Percentiles rank a stretch among this genome's conserved stretches.
These are phyloP conservation scores for Mycena citricolor DNA, from an alignment of 1,284 basidiomycete genomes.

Conservation along the genomic window DNA sequence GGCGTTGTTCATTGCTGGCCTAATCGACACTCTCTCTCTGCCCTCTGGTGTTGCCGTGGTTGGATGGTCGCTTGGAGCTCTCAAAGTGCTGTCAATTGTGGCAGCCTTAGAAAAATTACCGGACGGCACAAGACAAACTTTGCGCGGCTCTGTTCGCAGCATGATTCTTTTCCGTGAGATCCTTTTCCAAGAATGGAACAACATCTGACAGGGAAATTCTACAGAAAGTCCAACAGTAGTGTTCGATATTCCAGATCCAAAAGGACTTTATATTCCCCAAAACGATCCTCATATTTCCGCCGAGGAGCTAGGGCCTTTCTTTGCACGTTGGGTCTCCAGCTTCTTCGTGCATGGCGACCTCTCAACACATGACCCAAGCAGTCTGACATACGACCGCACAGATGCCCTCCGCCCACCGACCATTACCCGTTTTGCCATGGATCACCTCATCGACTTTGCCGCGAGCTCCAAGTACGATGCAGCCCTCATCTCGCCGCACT, in stretches of 20 bases:
- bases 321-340: conserved; percentile 23
- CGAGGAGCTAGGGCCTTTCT: conserved; percentile 17
- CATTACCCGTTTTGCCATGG: conserved; percentile 6
- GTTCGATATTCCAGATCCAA: conserved; percentile 17
- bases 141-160: conserved; percentile 6
- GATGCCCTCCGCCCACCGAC: conserved; percentile 3
- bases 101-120: conserved; percentile 14
- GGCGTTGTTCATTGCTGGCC: conserved; percentile 12
- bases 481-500: conserved; percentile 4
- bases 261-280: conserved; percentile 20
- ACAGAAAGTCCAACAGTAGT: conserved; percentile 18
- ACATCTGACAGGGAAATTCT: too few relatives aligned
- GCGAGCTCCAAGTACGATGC: conserved; percentile 13
- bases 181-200: too few relatives aligned
- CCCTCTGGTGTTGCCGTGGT: conserved; percentile 13
- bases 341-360: conserved; percentile 26
- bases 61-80: conserved; percentile 23
- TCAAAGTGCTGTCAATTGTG: conserved; percentile 13
- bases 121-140: not conserved
- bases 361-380: conserved; percentile 16
- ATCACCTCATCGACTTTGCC: conserved; percentile 5
- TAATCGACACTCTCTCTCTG: conserved; percentile 16
- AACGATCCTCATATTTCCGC: conserved; percentile 13
- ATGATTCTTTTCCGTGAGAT: conserved; percentile 17
- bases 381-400: conserved; percentile 5